These are phyloP conservation scores for Spiraea crenata DNA, from an alignment of 331 rosid species.

Conservation along the genomic window DNA sequence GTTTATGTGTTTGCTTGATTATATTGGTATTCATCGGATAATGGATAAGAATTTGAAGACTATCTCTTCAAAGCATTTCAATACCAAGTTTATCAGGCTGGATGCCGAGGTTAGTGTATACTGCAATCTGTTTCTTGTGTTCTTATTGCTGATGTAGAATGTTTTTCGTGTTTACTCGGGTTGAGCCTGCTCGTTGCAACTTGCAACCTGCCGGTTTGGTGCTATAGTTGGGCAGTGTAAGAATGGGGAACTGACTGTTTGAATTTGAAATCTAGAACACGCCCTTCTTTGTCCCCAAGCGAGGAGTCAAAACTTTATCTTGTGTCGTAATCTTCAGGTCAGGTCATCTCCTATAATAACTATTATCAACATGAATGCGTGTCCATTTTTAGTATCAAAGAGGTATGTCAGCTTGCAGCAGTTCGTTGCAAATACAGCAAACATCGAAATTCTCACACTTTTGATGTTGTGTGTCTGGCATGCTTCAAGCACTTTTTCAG, in stretches of 20 bases:
- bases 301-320: conserved; percentile 86
- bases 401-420: not conserved
- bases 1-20: too few relatives aligned
- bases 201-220: not conserved
- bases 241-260: conserved; percentile 5
- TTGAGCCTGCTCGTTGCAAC: conserved; percentile 15
- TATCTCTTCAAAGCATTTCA: conserved; percentile 60
- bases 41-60: conserved; percentile 90
- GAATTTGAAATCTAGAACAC: conserved; percentile 70
- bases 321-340: conserved; percentile 93
- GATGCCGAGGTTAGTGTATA: conserved; percentile 77
- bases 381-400: conserved; percentile 7
- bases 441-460: not conserved
- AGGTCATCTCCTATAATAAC: conserved; percentile 20
- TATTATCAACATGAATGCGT: conserved; percentile 10
- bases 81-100: conserved; percentile 78
- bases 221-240: not conserved
- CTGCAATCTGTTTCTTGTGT: not conserved
- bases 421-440: not conserved
- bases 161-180: conserved; percentile 19
- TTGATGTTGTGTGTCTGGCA: not conserved
- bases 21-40: conserved; percentile 54
- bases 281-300: conserved; percentile 82
- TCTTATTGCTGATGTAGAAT: not conserved
- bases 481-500: not conserved